Percentiles rank a stretch among this genome's conserved stretches.
Conservation (phyloP, 257 asterid genomes). For the Fraxinus excelsior region DNA sequence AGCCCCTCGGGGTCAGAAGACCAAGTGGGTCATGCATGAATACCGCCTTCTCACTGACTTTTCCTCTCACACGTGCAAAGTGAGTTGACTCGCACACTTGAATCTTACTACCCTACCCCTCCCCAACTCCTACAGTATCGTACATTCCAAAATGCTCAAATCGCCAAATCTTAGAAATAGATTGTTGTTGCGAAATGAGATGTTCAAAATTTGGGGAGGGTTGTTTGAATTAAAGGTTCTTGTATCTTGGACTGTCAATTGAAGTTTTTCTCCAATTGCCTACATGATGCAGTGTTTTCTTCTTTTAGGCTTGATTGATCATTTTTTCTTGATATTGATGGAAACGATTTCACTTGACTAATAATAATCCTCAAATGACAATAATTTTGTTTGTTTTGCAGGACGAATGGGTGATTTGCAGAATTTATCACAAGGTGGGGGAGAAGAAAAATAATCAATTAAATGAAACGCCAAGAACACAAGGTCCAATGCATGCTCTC, state of each 20-base stretch:
- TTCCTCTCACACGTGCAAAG: constrained; percentile 68
- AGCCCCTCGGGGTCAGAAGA: constrained; percentile 81
- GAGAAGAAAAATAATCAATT: constrained; percentile 48
- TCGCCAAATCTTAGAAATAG: no score
- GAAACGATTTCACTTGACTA: no score
- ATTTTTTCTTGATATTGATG: neutral
- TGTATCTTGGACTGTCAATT: no score
- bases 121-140: no score
- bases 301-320: neutral
- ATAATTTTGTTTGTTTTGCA: constrained; percentile 20
- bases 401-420: constrained; percentile 87
- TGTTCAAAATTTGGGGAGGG: no score
- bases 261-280: no score
- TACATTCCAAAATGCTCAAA: no score
- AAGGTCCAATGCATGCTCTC: constrained; percentile 25
- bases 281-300: no score
- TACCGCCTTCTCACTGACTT: constrained; percentile 74
- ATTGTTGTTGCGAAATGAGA: no score
- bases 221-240: no score
- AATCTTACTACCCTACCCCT: no score
- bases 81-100: neutral
- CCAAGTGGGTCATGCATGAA: constrained; percentile 94
- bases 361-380: no score
- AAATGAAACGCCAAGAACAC: constrained; percentile 37
- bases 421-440: constrained; percentile 58